Base-by-base conservation (phyloP, 2,329 filamentous ascomycete genomes). In the Gliomastix tumulicola region DNA sequence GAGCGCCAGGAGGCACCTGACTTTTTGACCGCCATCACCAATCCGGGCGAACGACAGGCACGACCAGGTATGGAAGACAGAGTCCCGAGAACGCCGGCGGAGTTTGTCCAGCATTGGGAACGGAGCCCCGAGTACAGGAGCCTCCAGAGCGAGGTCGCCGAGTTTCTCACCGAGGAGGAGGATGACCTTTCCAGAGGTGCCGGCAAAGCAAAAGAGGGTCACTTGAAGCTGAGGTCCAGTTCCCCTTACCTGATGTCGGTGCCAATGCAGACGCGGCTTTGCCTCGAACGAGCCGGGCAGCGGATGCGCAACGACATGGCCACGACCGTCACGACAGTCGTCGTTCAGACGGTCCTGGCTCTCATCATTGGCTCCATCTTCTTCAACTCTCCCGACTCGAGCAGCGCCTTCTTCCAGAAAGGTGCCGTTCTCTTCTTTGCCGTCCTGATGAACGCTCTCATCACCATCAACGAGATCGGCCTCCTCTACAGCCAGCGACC, bases 1-100 rank as follows among this genome's bases (percentile, higher is more conserved):
- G 47, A 53, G 1, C 50, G 65, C 5, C 57, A 78, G 43, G 87
- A 82, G 0, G 84, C 81, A 0, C 74, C 80, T 2, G 83, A 87
- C 52, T 87, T 86, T 57, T 57, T 87, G 20, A 86, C 82, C 3
- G 77, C 74, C 1, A 68, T 82, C 30, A 85, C 80, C 1, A 81
- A 84, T 49, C 72, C 76, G 1, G 69, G 67, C 4, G 81, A 84
- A 46, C 69, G 82, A 28, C 63, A 71, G n/a, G 77, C 80, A 48
- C 68, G 74, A 21, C 56, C 65, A 6, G 76, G 75, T 6, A 69
- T 63, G 36, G 73, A 83, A 48, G 60, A 63, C 3, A 71, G 65
- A 10, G 71, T 76, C 0, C 81, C 80, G 7, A 23, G 40, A 13
- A 39, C 37, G 4, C 21, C 37, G 4, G 32, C n/a, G 5, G 37